These are phyloP conservation scores for Phytophthora citrophthora DNA, from an alignment of 352 stramenopile species.

Conservation along the genomic window DNA sequence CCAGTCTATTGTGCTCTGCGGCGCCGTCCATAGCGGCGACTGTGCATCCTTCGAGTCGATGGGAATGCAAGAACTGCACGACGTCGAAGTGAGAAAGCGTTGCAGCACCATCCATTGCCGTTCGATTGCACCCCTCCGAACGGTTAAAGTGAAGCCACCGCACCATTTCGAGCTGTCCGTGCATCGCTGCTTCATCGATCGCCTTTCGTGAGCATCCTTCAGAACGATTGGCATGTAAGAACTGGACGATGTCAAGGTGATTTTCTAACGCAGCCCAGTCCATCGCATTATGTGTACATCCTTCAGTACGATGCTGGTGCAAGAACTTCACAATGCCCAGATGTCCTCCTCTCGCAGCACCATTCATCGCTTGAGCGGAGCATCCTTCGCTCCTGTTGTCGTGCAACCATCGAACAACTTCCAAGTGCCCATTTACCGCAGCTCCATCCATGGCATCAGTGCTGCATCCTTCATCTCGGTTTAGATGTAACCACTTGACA, in stretches of 20 bases:
- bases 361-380: conserved; percentile 32
- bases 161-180: conserved; percentile 28
- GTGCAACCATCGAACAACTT: conserved; percentile 36
- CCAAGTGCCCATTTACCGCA: conserved; percentile 28
- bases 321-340: conserved; percentile 33
- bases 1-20: conserved; percentile 19
- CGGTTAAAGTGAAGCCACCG: conserved; percentile 35
- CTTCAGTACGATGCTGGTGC: conserved; percentile 34
- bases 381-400: conserved; percentile 31
- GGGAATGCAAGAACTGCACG: conserved; percentile 38
- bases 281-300: conserved; percentile 38
- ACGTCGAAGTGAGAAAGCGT: conserved; percentile 31
- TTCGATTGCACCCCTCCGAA: conserved; percentile 23
- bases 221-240: conserved; percentile 30
- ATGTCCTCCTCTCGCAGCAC: conserved; percentile 23
- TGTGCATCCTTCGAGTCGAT: conserved; percentile 34
- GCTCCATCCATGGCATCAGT: conserved; percentile 26
- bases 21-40: conserved; percentile 33
- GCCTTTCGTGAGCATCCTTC: conserved; percentile 34
- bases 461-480: conserved; percentile 24
- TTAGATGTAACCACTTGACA: conserved; percentile 32
- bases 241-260: conserved; percentile 30
- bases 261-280: conserved; percentile 31
- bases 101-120: conserved; percentile 42
- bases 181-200: conserved; percentile 36